Percentiles rank a stretch among this genome's conserved stretches.
Conservation (phyloP, 1,284 basidiomycete genomes). For the Ganoderma leucocontextum region DNA sequence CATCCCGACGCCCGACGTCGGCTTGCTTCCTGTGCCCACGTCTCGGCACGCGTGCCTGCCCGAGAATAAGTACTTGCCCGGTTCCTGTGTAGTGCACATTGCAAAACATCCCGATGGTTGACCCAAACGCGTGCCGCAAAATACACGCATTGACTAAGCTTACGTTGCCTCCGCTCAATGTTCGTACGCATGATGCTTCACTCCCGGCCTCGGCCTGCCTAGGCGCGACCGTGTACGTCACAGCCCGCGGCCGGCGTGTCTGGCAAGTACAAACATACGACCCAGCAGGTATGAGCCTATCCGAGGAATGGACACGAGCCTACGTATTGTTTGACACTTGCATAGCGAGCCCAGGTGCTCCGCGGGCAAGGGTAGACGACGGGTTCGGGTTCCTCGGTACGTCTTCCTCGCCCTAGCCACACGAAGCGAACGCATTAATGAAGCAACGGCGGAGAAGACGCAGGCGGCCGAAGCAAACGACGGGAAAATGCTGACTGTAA, state of each 20-base stretch:
- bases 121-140: background rate
- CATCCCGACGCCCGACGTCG: background rate
- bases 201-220: conserved; percentile 1
- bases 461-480: background rate
- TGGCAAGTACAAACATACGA: background rate
- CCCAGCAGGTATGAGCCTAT: background rate
- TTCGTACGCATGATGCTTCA: background rate
- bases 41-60: background rate
- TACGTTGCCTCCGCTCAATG: background rate
- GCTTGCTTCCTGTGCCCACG: background rate
- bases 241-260: conserved; percentile 1
- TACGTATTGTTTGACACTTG: background rate
- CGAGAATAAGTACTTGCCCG: background rate
- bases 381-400: background rate
- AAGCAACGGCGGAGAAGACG: background rate
- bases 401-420: conserved; percentile 1
- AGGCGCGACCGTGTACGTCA: conserved; percentile 1
- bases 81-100: no score
- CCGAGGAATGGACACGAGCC: conserved; percentile 1
- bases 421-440: background rate
- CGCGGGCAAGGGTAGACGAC: background rate
- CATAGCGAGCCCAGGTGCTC: background rate
- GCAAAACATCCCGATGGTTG: background rate
- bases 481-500: background rate
- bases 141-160: background rate